phyloP scores from a whole-genome alignment of 208 protist genomes.

The Leishmania braziliensis region DNA sequence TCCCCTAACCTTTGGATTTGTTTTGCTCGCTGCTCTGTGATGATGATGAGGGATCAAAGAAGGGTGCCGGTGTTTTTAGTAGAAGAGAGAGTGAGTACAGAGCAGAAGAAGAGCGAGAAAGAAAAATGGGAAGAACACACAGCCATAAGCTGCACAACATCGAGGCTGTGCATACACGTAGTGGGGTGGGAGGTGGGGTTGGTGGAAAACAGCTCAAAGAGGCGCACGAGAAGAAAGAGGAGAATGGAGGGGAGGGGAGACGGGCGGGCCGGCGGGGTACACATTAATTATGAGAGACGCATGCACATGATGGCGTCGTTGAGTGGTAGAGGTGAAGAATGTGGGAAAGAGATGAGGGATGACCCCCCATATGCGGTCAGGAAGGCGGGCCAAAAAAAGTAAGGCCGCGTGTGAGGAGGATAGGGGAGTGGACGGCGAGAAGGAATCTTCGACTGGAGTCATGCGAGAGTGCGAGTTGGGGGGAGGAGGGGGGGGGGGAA shows the following conservation, averaged over 20 bases:
- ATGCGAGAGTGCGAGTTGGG: too few species aligned
- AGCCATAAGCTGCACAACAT: too few species aligned
- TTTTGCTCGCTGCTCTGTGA: too few species aligned
- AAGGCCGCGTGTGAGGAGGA: neutral
- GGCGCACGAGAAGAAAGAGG: neutral
- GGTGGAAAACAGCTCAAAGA: neutral
- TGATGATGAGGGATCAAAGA: too few species aligned
- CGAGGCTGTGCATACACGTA: neutral
- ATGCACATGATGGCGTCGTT: neutral
- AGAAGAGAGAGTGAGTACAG: neutral
- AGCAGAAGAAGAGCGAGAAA: neutral
- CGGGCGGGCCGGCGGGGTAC: too few species aligned
- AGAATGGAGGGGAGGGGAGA: neutral
- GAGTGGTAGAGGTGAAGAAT: neutral
- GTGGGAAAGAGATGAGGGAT: neutral
- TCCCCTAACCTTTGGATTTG: too few species aligned
- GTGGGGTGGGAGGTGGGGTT: too few species aligned
- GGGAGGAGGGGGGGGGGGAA: too few species aligned
- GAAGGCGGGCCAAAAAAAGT: too few species aligned
- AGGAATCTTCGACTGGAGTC: too few species aligned
- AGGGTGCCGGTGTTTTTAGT: neutral
- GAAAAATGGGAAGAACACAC: neutral
- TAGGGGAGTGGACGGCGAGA: neutral
- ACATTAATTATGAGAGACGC: neutral
- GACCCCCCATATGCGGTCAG: too few species aligned